Percentiles rank a stretch among this genome's conserved stretches.
These are phyloP conservation scores for Aspergillus tubingensis DNA, from an alignment of 2,329 filamentous ascomycete genomes.

Conservation along the genomic window DNA sequence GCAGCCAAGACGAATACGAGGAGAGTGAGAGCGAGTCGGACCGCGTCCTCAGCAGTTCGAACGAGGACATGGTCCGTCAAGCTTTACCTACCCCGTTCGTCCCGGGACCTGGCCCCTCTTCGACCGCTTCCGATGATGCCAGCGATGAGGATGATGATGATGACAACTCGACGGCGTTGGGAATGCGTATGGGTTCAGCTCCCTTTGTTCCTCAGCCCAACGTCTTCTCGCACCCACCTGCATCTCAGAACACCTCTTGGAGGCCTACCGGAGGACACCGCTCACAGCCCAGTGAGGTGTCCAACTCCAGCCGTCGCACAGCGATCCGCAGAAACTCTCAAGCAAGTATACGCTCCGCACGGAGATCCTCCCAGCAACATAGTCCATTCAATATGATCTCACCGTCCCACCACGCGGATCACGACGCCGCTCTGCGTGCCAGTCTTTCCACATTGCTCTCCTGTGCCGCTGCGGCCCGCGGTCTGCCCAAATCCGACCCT, in stretches of 20 bases:
- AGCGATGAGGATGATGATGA: conserved; percentile 72
- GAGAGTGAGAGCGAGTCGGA: conserved; percentile 92
- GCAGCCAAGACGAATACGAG: conserved; percentile 92
- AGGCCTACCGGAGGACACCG: conserved; percentile 50
- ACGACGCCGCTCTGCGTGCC: conserved; percentile 88
- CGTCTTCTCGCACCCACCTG: conserved; percentile 82
- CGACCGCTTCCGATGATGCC: conserved; percentile 33
- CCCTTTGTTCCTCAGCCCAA: conserved; percentile 86
- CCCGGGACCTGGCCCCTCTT: conserved; percentile 24
- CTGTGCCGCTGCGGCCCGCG: conserved; percentile 87
- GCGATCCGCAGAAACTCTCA: conserved; percentile 43
- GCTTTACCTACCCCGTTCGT: conserved; percentile 26
- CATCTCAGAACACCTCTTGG: conserved; percentile 48
- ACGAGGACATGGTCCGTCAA: conserved; percentile 54
- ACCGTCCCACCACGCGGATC: conserved; percentile 77
- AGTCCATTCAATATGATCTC: conserved; percentile 68
- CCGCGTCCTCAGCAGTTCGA: conserved; percentile 64
- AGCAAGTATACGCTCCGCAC: conserved; percentile 33
- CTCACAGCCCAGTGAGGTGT: conserved; percentile 50
- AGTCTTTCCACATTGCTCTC: conserved; percentile 94
- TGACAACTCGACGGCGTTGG: conserved; percentile 81
- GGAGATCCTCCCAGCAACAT: conserved; percentile 49
- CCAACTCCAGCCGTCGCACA: conserved; percentile 38
- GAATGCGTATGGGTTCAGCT: conserved; percentile 56
- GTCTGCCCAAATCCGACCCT: conserved; percentile 64